These are phyloP conservation scores for Cnidoscolus chayamansa DNA, from an alignment of 441 rosid species.

Conservation along the genomic window DNA sequence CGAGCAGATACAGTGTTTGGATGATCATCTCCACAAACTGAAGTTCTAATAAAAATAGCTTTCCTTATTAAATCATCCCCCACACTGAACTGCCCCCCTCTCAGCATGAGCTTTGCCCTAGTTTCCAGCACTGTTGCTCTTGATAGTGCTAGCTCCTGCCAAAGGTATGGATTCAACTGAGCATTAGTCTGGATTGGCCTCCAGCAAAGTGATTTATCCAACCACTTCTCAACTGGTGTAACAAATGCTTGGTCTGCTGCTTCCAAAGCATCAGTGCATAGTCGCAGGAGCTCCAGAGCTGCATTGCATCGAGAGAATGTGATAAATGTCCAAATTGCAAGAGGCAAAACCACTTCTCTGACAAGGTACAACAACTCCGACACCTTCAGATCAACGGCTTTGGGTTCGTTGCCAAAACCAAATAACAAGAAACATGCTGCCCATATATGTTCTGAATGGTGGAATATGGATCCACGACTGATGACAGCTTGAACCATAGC, in stretches of 20 bases:
- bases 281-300: slow-evolving; percentile 73
- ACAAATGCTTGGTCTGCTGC: slow-evolving; percentile 79
- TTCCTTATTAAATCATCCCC: slow-evolving; percentile 87
- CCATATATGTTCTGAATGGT: slow-evolving; percentile 76
- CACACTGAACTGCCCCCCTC: slow-evolving; percentile 75
- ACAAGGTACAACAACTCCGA: slow-evolving; percentile 54
- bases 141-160: slow-evolving; percentile 85
- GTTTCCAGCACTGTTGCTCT: slow-evolving; percentile 91
- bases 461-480: slow-evolving; percentile 49
- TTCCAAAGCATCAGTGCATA: slow-evolving; percentile 83
- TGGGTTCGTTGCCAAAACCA: slow-evolving; percentile 67
- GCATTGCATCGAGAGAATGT: slow-evolving; percentile 77
- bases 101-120: slow-evolving; percentile 79
- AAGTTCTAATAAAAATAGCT: slow-evolving; percentile 78
- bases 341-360: slow-evolving; percentile 65
- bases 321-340: slow-evolving; percentile 66
- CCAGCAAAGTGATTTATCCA: slow-evolving; percentile 88
- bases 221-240: slow-evolving; percentile 83
- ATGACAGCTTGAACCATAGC: slow-evolving; percentile 74
- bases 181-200: slow-evolving; percentile 80
- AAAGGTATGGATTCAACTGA: slow-evolving; percentile 77
- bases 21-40: slow-evolving; percentile 86
- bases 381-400: slow-evolving; percentile 58
- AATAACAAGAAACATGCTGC: slow-evolving; percentile 70
- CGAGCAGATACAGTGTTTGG: slow-evolving; percentile 73